Conservation (phyloP, 2,329 filamentous ascomycete species). For the Cryoendolithus antarcticus region DNA sequence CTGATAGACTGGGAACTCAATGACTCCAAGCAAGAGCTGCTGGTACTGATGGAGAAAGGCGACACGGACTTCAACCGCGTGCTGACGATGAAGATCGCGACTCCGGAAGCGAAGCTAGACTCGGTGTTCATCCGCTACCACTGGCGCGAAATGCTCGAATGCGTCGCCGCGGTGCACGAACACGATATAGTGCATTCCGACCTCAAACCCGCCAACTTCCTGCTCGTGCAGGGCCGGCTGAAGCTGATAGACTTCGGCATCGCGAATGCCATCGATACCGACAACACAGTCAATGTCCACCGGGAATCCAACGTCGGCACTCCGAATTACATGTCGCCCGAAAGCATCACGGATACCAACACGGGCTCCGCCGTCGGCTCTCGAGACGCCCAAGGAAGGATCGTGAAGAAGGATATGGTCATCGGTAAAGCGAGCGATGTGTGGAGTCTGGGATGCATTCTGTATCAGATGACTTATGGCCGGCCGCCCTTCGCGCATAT, state of each 20-base stretch:
- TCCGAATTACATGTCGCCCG: slow-evolving; percentile 97
- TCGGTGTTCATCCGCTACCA: slow-evolving; percentile 89
- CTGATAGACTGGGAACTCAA: slow-evolving; percentile 91
- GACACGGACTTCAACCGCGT: slow-evolving; percentile 87
- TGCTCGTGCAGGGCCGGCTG: slow-evolving; percentile 75
- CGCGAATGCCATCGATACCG: slow-evolving; percentile 88
- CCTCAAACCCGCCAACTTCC: slow-evolving; percentile 93
- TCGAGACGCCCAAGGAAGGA: slow-evolving; percentile 28
- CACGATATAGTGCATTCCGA: slow-evolving; percentile 93
- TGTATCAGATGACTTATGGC: slow-evolving; percentile 98
- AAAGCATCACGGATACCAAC: slow-evolving; percentile 82
- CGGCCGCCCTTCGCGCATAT: slow-evolving; percentile 91
- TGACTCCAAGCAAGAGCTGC: slow-evolving; percentile 76
- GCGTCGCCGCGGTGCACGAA: slow-evolving; percentile 76
- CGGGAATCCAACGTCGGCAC: slow-evolving; percentile 91
- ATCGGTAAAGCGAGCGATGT: slow-evolving; percentile 91
- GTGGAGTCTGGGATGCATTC: slow-evolving; percentile 90
- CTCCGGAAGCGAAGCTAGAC: slow-evolving; percentile 64
- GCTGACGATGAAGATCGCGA: slow-evolving; percentile 56
- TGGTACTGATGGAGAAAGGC: slow-evolving; percentile 92
- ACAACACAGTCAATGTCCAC: slow-evolving; percentile 94
- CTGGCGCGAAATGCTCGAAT: slow-evolving; percentile 99
- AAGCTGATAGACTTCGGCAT: slow-evolving; percentile 99
- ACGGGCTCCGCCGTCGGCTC: slow-evolving; percentile 33
- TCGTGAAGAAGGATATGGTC: slow-evolving; percentile 70